Conservation (phyloP, 129 eudicot species). For the carrot (Daucus carota) region DNA sequence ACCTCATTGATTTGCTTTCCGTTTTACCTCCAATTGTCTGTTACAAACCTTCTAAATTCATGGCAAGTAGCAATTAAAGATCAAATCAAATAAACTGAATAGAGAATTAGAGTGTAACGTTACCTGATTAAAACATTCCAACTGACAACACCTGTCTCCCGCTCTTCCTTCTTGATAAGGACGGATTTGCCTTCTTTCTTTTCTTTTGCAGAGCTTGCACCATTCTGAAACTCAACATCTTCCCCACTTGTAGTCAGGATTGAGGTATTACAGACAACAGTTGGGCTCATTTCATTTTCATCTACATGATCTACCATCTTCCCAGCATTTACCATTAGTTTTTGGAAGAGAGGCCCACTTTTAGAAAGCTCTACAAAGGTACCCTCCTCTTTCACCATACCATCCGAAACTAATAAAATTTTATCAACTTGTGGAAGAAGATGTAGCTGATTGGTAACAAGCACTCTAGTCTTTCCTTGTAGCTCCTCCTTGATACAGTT, state of each 20-base stretch:
- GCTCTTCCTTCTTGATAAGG: constrained; percentile 86
- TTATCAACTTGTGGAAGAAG: constrained; percentile 87
- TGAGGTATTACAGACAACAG: constrained; percentile 25
- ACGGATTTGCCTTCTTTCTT: constrained; percentile 59
- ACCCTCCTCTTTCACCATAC: constrained; percentile 84
- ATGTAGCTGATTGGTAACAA: constrained; percentile 94
- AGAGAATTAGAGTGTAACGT: not conserved
- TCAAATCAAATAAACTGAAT: not conserved
- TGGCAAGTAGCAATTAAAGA: not conserved
- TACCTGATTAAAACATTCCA: constrained; percentile 78
- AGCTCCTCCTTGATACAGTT: constrained; percentile 79
- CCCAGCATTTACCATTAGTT: constrained; percentile 90
- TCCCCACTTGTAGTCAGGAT: constrained; percentile 33
- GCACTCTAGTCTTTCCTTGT: constrained; percentile 78
- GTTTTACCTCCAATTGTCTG: not conserved
- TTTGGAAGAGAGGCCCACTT: constrained; percentile 53
- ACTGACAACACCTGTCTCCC: constrained; percentile 92
- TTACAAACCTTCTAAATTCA: not conserved
- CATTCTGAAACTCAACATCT: constrained; percentile 24
- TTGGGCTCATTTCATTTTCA: constrained; percentile 27
- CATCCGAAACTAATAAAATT: constrained; percentile 71
- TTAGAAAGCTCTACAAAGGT: constrained; percentile 78
- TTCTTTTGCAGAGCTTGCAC: constrained; percentile 22
- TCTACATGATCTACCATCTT: constrained; percentile 73
- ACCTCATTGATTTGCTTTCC: not conserved